Percentiles rank a stretch among this genome's conserved stretches.
These are phyloP conservation scores for Arthromyces matolae DNA, from an alignment of 768 basidiomycete genomes.

Conservation along the genomic window DNA sequence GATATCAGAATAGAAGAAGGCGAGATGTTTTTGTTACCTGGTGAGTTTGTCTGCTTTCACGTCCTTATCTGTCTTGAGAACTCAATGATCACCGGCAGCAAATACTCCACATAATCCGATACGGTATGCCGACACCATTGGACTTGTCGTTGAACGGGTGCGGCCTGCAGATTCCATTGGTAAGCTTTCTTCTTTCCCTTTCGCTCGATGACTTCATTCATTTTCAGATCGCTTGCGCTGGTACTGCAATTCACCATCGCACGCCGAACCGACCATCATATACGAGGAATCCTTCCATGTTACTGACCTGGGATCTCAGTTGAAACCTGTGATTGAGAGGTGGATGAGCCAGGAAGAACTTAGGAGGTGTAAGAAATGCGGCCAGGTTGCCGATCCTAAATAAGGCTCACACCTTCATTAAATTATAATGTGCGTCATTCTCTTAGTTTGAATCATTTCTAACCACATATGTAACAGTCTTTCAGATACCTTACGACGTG, in stretches of 20 bases:
- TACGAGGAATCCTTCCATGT: constrained; percentile 85
- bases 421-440: no score
- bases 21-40: constrained; percentile 94
- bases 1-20: constrained; percentile 92
- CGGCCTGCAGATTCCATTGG: constrained; percentile 74
- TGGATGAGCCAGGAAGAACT: constrained; percentile 70
- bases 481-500: no score
- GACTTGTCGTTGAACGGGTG: constrained; percentile 85
- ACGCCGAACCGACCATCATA: constrained; percentile 68
- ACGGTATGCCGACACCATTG: constrained; percentile 85
- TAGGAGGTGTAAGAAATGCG: constrained; percentile 72
- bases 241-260: constrained; percentile 55
- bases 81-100: constrained; percentile 37
- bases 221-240: constrained; percentile 80
- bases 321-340: constrained; percentile 84
- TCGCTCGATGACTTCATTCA: background rate
- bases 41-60: constrained; percentile 43
- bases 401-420: constrained; percentile 15
- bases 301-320: constrained; percentile 86
- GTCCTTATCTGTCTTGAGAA: background rate
- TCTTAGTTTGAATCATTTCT: no score
- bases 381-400: constrained; percentile 38
- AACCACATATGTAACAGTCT: no score
- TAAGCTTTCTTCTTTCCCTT: constrained; percentile 27
- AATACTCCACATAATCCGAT: constrained; percentile 98